Conservation (phyloP, 768 basidiomycete genomes). For the Postia placenta region DNA sequence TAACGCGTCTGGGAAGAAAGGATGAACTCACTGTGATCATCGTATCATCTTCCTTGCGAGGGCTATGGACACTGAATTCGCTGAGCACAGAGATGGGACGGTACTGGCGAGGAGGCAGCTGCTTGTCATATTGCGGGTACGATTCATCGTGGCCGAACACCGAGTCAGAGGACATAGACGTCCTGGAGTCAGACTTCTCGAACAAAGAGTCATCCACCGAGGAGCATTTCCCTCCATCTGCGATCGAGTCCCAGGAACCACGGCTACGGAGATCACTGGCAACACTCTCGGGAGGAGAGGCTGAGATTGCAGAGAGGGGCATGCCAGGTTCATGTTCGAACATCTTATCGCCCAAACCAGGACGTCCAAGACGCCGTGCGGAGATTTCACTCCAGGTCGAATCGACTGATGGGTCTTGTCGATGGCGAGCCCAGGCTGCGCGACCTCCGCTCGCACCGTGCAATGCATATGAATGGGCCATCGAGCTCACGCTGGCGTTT, state of each 20-base stretch:
- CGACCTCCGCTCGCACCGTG: slow-evolving; percentile 49
- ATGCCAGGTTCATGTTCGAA: slow-evolving; percentile 56
- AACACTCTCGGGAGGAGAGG: slow-evolving; percentile 50
- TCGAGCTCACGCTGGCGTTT: slow-evolving; percentile 48
- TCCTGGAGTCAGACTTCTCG: slow-evolving; percentile 52
- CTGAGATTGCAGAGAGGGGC: slow-evolving; percentile 58
- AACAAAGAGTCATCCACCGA: slow-evolving; percentile 26
- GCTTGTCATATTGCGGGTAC: slow-evolving; percentile 25
- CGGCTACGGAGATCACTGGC: slow-evolving; percentile 27
- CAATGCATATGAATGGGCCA: slow-evolving; percentile 49
- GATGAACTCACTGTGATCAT: slow-evolving; percentile 71
- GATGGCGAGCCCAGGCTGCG: slow-evolving; percentile 54
- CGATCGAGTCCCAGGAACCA: slow-evolving; percentile 58
- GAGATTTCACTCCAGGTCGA: slow-evolving; percentile 64
- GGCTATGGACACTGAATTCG: slow-evolving; percentile 38
- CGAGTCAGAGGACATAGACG: slow-evolving; percentile 50
- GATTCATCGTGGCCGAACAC: slow-evolving; percentile 51
- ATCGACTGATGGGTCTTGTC: slow-evolving; percentile 52
- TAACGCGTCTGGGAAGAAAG: neutral
- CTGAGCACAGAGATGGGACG: slow-evolving; percentile 64
- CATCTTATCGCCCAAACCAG: slow-evolving; percentile 85
- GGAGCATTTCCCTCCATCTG: slow-evolving; percentile 42
- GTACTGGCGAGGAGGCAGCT: slow-evolving; percentile 46
- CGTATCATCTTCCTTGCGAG: slow-evolving; percentile 66
- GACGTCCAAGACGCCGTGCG: slow-evolving; percentile 50